phyloP scores from a whole-genome alignment of 2,329 filamentous ascomycete genomes.

The Sarocladium oryzae region DNA sequence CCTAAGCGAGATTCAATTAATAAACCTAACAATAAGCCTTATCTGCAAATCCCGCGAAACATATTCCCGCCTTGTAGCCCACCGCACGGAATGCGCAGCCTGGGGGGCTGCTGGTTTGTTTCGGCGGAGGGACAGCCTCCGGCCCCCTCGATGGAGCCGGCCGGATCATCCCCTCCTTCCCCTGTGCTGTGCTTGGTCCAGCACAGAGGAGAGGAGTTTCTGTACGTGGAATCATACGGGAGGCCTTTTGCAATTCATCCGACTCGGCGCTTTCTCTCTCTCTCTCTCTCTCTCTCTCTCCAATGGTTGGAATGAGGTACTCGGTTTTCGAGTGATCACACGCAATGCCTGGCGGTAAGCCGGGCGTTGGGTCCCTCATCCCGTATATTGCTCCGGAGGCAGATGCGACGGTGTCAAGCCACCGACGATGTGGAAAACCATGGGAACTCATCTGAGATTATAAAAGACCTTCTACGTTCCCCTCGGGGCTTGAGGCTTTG shows the following conservation, averaged over 20 bases:
- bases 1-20: conserved; percentile 4
- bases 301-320: background rate
- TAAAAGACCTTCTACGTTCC: background rate
- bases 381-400: conserved; percentile 7
- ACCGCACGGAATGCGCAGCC: background rate
- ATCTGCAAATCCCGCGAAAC: background rate
- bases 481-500: background rate
- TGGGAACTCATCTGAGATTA: background rate
- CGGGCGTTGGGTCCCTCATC: background rate
- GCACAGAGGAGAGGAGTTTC: too few relatives aligned
- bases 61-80: background rate
- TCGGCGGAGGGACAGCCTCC: background rate
- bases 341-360: background rate
- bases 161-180: conserved; percentile 9
- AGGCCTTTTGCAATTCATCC: background rate
- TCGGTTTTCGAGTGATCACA: background rate
- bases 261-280: conserved; percentile 3
- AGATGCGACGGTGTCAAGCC: background rate
- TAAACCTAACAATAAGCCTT: conserved; percentile 5
- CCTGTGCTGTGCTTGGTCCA: too few relatives aligned
- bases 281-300: background rate
- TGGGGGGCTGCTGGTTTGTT: background rate
- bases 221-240: too few relatives aligned
- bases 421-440: background rate
- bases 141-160: conserved; percentile 3